phyloP scores from a whole-genome alignment of 1,284 basidiomycete species.

The Moesziomyces globuligerus region DNA sequence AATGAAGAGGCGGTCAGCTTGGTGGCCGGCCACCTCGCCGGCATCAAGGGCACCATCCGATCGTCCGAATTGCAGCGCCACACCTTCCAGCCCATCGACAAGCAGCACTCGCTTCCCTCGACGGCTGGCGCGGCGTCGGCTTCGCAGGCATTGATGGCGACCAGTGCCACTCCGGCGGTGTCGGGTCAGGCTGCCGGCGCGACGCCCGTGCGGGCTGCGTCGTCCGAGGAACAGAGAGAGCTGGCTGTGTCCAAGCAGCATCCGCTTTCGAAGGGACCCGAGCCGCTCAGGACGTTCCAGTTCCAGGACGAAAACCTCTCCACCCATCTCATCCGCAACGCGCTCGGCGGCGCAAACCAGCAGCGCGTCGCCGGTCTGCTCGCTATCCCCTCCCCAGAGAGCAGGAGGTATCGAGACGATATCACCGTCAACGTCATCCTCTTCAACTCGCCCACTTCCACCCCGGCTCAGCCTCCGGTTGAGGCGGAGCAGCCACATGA shows the following conservation, averaged over 20 bases:
- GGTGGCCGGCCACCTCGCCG: constrained; percentile 65
- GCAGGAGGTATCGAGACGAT: constrained; percentile 66
- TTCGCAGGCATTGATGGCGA: not conserved
- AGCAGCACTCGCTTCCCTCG: constrained; percentile 25
- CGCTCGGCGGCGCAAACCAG: constrained; percentile 85
- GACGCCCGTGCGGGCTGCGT: constrained; percentile 16
- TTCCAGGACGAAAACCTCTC: constrained; percentile 81
- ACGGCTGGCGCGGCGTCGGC: not conserved
- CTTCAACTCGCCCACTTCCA: constrained; percentile 44
- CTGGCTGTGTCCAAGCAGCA: constrained; percentile 56
- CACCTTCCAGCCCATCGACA: constrained; percentile 54
- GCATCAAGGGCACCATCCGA: constrained; percentile 56
- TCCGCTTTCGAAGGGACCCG: constrained; percentile 56
- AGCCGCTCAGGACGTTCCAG: constrained; percentile 51
- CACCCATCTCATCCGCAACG: constrained; percentile 92
- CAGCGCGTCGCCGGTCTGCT: constrained; percentile 76
- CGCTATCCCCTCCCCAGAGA: constrained; percentile 86
- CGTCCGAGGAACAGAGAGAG: constrained; percentile 34
- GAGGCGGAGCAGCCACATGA: constrained; percentile 1
- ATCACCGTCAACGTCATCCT: constrained; percentile 58
- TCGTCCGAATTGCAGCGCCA: constrained; percentile 55
- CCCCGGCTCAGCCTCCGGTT: constrained; percentile 12
- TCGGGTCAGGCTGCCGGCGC: not conserved
- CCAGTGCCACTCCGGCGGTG: constrained; percentile 72
- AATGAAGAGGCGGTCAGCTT: constrained; percentile 95